Evolutionary conservation across 106 monocot species (phyloP), one percentile per base, ranked within the genome.

Genomic region (Narthecium ossifragum): DNA sequence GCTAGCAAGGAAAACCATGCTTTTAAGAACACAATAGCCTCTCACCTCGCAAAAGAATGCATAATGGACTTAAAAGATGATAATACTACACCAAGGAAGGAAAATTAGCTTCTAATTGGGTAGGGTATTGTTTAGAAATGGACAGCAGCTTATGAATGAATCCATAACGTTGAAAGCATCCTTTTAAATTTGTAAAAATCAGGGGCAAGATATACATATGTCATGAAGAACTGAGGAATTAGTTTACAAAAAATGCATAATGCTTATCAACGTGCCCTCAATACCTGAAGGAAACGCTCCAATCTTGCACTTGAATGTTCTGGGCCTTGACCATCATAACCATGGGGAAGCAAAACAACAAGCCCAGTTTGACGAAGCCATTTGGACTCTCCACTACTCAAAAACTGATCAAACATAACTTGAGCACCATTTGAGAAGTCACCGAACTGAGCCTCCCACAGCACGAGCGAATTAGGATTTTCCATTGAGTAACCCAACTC

Each of bases 361-460:
- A 98, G 91, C 31, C 98, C 98, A 69, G 73, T 84, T 70, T 98
- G 98, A 22, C 90, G 83, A 38, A 91, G 76, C 98, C 98, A 98
- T 59, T 91, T 98, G 15, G 91, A 75, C 65, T 98, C 98, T 34
- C 91, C 98, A 53, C 91, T 87, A 62, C 98, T 88, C 76, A 98
- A 41, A 70, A 98, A 98, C 53, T 98, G 86, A 72, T 98, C 98
- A 61, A 88, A 98, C 30, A 98, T 85, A 31, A 98, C 87, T 65
- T 98, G 98, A 57, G 98, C 90, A 34, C 98, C 90, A 82, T 98
- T 98, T 34, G 98, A 60, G 59, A 98, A 98, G 67, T 98, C 98
- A 59, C 98, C 91, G 84, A 98, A 98, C 64, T 98, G 96, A 61
- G 96, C 96, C 74, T 98, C 96, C 96, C 96, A 98, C 61, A 98